Base-by-base conservation (phyloP, 1,284 basidiomycete genomes). In the Grifola frondosa region DNA sequence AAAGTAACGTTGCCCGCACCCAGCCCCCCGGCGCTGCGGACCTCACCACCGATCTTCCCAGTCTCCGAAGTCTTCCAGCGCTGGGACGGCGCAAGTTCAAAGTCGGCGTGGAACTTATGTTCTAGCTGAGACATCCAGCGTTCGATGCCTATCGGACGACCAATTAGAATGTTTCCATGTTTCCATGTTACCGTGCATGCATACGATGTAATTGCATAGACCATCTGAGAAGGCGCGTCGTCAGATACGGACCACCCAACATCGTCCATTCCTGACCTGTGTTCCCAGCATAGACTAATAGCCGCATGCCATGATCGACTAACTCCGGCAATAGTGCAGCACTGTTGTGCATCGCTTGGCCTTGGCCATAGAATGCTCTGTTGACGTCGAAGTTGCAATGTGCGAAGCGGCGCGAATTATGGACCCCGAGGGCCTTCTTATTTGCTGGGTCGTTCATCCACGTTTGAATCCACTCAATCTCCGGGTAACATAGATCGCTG, bases 271-370 rank as follows among this genome's bases (percentile, higher is more conserved):
- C n/a, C n/a, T n/a, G n/a, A 58, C 60, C 80, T 25, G 87, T 83
- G 57, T 88, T 85, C 19, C 89, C 91, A 42, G 89, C 88, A 58
- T 93, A 94, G 26, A 92, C 82, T 29, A 94, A 68, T 25, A 95
- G 68, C 43, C 88, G 71, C 37, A 94, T 72, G 30, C 88, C 88
- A 46, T 80, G 78, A 43, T 88, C 77, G 41, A 95, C 73, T 7
- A 96, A 70, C 32, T 83, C 79, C 12, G 88, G 82, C 10, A 96
- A 71, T 6, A 94, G 72, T 15, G 67, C 66, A 6, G 88, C 86
- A 32, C 81, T 80, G 65, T 93, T 84, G 63, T 85, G 86, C 77
- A 84, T 82, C 11, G 79, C 80, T 58, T 93, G 89, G 19, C 89
- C 89, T 53, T 87, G 81, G 53, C 79, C 64, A 49, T 80, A 67